These are phyloP conservation scores for Ustilago sp. DNA, from an alignment of 1,284 basidiomycete genomes.

Conservation along the genomic window DNA sequence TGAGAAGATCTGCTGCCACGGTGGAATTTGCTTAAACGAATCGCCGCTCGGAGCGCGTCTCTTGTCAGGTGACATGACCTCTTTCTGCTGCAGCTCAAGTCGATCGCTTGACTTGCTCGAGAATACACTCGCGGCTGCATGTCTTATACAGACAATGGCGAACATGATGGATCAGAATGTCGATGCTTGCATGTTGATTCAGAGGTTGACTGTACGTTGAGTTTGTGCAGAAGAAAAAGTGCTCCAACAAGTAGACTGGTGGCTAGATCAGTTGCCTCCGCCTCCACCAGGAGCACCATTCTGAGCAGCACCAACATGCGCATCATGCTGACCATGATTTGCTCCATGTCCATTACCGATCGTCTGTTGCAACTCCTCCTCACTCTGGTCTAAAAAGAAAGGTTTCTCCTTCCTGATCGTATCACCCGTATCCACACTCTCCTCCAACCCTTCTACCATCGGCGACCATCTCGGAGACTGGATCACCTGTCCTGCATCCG, in stretches of 20 bases:
- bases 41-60: not conserved
- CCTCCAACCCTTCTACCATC: slow-evolving; percentile 21
- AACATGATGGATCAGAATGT: not conserved
- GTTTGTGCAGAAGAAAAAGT: not conserved
- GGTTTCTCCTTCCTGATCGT: slow-evolving; percentile 14
- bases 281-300: not conserved
- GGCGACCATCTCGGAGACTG: slow-evolving; percentile 29
- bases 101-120: not conserved
- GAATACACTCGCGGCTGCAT: not conserved
- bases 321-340: not conserved
- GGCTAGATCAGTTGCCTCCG: not conserved
- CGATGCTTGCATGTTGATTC: not conserved
- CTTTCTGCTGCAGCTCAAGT: not conserved
- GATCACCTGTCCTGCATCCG: slow-evolving; percentile 5
- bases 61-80: not conserved
- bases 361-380: slow-evolving; percentile 2
- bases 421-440: slow-evolving; percentile 27
- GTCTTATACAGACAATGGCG: not conserved
- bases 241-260: too few species aligned
- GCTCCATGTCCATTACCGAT: not conserved
- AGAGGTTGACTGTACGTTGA: not conserved
- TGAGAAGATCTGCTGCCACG: not conserved
- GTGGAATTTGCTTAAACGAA: not conserved
- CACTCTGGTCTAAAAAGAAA: slow-evolving; percentile 20
- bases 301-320: not conserved